Percentiles rank a stretch among this genome's conserved stretches.
phyloP scores from a whole-genome alignment of 2,329 filamentous ascomycete species.

The Sphaerulina populicola region DNA sequence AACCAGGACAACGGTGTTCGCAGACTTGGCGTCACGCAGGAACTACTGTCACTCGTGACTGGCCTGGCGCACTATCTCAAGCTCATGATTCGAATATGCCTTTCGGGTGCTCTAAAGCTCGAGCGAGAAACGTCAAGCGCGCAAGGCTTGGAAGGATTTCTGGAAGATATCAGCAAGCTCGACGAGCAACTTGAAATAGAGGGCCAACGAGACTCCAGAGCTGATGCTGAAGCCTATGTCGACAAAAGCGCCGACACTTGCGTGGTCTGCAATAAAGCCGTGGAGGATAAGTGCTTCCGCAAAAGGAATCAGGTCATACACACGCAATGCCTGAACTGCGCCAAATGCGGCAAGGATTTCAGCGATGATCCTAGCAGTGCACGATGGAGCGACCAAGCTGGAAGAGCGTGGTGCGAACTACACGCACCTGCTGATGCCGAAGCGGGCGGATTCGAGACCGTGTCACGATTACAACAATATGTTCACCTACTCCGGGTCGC shows the following conservation, averaged over 20 bases:
- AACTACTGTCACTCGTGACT: constrained; percentile 93
- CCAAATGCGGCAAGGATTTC: constrained; percentile 65
- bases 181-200: constrained; percentile 68
- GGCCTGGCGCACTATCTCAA: constrained; percentile 96
- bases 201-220: constrained; percentile 41
- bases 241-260: constrained; percentile 63
- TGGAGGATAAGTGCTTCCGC: constrained; percentile 87
- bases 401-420: constrained; percentile 58
- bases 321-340: constrained; percentile 62
- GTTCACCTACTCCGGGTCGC: constrained; percentile 88
- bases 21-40: constrained; percentile 92
- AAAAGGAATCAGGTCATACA: constrained; percentile 74
- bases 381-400: constrained; percentile 58
- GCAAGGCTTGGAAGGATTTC: constrained; percentile 70
- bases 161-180: constrained; percentile 76
- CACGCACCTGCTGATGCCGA: constrained; percentile 46
- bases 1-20: constrained; percentile 84
- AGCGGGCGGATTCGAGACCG: constrained; percentile 58
- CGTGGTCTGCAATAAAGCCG: constrained; percentile 68
- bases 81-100: constrained; percentile 89
- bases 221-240: constrained; percentile 38
- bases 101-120: constrained; percentile 84
- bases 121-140: constrained; percentile 72
- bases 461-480: constrained; percentile 87
- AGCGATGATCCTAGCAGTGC: constrained; percentile 61